Evolutionary conservation across 2,329 filamentous ascomycete genomes (phyloP), one percentile per base, ranked within the genome.

Genomic region (Sarocladium brachiariae): DNA sequence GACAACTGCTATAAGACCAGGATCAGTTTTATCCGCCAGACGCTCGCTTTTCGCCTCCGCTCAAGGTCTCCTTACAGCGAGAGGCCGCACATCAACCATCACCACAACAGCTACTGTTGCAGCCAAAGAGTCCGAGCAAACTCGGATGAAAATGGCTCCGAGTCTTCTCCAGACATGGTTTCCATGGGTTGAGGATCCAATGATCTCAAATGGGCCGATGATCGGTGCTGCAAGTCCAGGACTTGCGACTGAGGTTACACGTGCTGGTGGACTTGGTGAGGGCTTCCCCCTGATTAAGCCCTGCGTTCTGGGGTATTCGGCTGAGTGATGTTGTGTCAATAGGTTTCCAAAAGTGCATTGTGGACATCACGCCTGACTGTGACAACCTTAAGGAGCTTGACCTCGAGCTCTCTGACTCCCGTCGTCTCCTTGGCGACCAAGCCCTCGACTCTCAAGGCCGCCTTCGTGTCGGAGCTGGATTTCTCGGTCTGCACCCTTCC

Each of bases 381-480:
- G 59, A 8, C 21, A 24, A 69, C 23, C 57, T 71, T 33, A 54
- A 52, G 24, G 59, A 60, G 30, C 65, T 71, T 30, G 57, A 64
- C 23, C 55, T 55, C 35, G 61, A 67, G 47, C 60, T 71, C 18
- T 47, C 55, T 30, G 59, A 66, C 34, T 57, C 58, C 51, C 58
- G 60, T 7, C 23, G 52, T 11, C 63, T 64, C 23, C 59, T 43
- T 14, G 48, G 48, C 34, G 21, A 34, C 9, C 27, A 33, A 24
- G 37, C 37, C n/a, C n/a, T 18, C 16, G 46, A 49, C 18, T 24
- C 46, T 31, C 18, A 16, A 21, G 46, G 46, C 18, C 76, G 76
- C 33, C 65, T 86, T 33, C 80, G 76, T 52, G 69, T 85, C 3
- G 84, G 83, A 50, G 56, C 60, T 7, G 58, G 65, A 53, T 82